Evolutionary conservation across 495 filamentous ascomycete genomes (phyloP).

Genomic region (Penicillium ucsense): DNA sequence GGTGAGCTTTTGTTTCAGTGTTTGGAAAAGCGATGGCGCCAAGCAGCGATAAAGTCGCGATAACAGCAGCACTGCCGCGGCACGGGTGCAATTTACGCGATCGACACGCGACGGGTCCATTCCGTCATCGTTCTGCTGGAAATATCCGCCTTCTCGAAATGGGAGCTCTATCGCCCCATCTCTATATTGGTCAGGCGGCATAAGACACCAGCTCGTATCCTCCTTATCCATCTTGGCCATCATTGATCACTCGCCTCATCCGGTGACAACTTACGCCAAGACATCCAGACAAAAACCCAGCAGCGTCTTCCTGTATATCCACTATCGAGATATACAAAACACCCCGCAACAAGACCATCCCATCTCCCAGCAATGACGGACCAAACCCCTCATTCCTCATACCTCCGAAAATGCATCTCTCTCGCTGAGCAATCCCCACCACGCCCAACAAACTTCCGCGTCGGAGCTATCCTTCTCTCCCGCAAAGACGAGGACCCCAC

Average conservation of each 20-base stretch:
- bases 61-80: neutral
- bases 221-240: neutral
- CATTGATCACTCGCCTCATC: no score
- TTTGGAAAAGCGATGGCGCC: no score
- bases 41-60: neutral
- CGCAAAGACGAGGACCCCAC: constrained; percentile 23
- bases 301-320: no score
- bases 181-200: neutral
- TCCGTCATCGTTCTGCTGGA: constrained; percentile 18
- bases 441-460: constrained; percentile 84
- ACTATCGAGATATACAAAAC: no score
- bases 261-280: no score
- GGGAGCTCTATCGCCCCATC: constrained; percentile 1
- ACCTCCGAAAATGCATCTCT: constrained; percentile 63
- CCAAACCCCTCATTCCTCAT: constrained; percentile 43
- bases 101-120: constrained; percentile 12
- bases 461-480: constrained; percentile 74
- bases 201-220: neutral
- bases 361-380: constrained; percentile 6
- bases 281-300: no score
- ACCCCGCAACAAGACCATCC: neutral
- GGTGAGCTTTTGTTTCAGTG: no score
- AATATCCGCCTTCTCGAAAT: constrained; percentile 9
- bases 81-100: constrained; percentile 12
- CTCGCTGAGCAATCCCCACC: constrained; percentile 70